Evolutionary conservation across 2,329 filamentous ascomycete genomes (phyloP), one percentile per base, ranked within the genome.

Genomic region (Botrytis pseudocinerea): DNA sequence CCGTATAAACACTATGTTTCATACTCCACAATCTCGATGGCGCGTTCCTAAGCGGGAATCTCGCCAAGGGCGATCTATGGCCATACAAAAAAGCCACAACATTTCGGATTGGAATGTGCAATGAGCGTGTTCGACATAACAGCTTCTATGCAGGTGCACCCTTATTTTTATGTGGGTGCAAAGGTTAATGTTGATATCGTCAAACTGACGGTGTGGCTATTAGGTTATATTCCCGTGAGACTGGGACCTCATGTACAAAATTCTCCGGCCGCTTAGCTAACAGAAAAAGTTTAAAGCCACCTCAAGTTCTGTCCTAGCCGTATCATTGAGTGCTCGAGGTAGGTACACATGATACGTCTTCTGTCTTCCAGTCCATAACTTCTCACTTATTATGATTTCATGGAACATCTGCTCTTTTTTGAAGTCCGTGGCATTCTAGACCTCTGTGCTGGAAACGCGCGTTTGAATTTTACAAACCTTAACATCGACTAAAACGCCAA

Each of bases 1-100:
- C 16, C 32, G n/a, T 48, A 16, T 42, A 57, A 57, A 57, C 51
- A 48, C 64, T 51, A 20, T 68, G 64, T 68, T 68, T 68, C 64
- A 68, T 57, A 57, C 46, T 48, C 48, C 64, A 32, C 64, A 57
- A 20, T 42, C 48, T 57, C 42, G 48, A 10, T 28, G 10, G 40
- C 35, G 20, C 4, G 46, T 68, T 68, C 64, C 48, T 25, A 25
- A 57, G 35, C 40, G 48, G 18, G 25, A 68, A 68, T 42, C 32
- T 57, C 10, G 18, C 51, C 64, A 28, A 25, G 48, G 42, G 42
- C 14, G n/a, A 28, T 57, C 6, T 57, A 28, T 32, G 48, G 28
- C 48, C 48, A 42, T 42, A 68, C 16, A 68, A 2, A 57, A 22
- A 16, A 10, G 10, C 65, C 28, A 38, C n/a, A n/a, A 57, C 10